Evolutionary conservation across 1,139 yeast genomes (phyloP).

Genomic region (Pneumocystis carinii): DNA sequence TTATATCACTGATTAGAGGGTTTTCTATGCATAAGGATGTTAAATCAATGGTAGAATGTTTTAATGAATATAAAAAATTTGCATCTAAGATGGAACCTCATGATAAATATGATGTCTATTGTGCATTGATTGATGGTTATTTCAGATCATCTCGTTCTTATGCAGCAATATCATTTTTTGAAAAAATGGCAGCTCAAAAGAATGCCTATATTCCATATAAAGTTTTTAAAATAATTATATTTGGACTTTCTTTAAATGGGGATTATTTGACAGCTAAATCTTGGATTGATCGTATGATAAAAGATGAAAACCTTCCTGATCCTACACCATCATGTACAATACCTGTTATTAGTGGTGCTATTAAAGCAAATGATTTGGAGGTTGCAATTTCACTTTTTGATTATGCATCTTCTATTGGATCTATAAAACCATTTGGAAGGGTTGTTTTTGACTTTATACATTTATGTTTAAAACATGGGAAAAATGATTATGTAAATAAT

Average conservation of each 20-base stretch:
- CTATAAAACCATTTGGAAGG: neutral
- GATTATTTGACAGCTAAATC: neutral
- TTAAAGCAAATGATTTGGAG: neutral
- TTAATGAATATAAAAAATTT: constrained; percentile 14
- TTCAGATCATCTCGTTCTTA: constrained; percentile 19
- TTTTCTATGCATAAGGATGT: constrained; percentile 7
- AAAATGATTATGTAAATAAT: neutral
- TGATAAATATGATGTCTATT: constrained; percentile 16
- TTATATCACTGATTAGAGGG: neutral
- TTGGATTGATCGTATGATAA: constrained; percentile 1
- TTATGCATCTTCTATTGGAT: neutral
- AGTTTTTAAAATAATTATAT: neutral
- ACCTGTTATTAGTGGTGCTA: neutral
- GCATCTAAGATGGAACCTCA: constrained; percentile 9
- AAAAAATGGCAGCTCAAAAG: constrained; percentile 5
- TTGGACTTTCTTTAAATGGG: neutral
- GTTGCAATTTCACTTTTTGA: neutral
- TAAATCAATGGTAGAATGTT: constrained; percentile 14
- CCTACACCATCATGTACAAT: neutral
- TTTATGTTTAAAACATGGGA: neutral
- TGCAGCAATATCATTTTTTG: constrained; percentile 21
- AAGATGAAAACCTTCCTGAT: neutral
- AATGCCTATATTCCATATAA: neutral
- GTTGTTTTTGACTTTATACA: neutral
- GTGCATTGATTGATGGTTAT: constrained; percentile 23